These are phyloP conservation scores for Pelargonium nanum DNA, from an alignment of 345 rosid genomes.

Conservation along the genomic window DNA sequence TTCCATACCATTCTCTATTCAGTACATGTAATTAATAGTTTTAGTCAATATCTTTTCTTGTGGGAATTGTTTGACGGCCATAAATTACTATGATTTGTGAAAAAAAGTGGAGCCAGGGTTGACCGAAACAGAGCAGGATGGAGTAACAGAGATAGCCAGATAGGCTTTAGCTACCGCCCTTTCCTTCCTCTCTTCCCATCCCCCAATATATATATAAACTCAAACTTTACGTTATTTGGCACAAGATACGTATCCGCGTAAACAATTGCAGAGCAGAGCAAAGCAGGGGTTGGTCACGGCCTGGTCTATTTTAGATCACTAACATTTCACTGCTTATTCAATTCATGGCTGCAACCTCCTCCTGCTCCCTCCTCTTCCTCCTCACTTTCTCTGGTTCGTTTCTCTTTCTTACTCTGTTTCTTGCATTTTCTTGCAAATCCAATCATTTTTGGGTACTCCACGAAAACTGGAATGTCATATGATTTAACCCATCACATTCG, in stretches of 20 bases:
- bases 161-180: too few relatives aligned
- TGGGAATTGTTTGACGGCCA: background rate
- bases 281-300: background rate
- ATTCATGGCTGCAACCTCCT: background rate
- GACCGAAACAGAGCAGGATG: background rate
- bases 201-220: too few relatives aligned
- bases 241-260: too few relatives aligned
- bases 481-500: too few relatives aligned
- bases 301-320: background rate
- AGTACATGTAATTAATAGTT: too few relatives aligned
- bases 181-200: too few relatives aligned
- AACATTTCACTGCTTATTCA: background rate
- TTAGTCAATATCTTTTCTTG: background rate
- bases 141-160: background rate
- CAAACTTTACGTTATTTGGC: too few relatives aligned
- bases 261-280: background rate
- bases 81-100: too few relatives aligned
- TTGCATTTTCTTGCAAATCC: background rate
- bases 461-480: background rate
- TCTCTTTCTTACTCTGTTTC: background rate
- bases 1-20: too few relatives aligned
- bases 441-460: background rate
- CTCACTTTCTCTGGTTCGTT: slow-evolving; percentile 2
- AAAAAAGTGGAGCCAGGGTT: background rate
- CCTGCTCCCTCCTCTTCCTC: background rate